Conservation (phyloP, 2,329 filamentous ascomycete species). For the Hypomyces rosellus region DNA sequence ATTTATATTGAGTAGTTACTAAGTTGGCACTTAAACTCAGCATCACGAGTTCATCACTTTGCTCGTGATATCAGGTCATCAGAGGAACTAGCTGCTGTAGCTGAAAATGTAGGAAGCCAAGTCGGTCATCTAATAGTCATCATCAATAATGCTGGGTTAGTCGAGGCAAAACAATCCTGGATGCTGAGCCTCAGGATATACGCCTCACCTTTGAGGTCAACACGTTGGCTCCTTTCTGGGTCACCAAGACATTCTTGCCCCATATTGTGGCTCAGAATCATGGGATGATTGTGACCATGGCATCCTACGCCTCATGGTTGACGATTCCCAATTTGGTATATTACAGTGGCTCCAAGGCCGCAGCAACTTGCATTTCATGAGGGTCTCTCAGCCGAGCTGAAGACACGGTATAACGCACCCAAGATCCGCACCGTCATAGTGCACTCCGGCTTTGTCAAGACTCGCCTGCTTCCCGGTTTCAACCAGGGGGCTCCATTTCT, state of each 20-base stretch:
- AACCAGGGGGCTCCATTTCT: slow-evolving; percentile 41
- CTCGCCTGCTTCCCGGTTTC: slow-evolving; percentile 40
- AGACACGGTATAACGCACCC: slow-evolving; percentile 54
- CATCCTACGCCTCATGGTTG: slow-evolving; percentile 56
- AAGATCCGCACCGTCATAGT: slow-evolving; percentile 61
- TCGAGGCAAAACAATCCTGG: slow-evolving; percentile 55
- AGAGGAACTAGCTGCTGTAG: slow-evolving; percentile 44
- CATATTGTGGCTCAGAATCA: slow-evolving; percentile 36
- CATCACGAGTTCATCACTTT: slow-evolving; percentile 57
- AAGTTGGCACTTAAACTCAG: slow-evolving; percentile 13
- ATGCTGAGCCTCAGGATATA: slow-evolving; percentile 50
- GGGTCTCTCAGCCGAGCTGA: slow-evolving; percentile 52
- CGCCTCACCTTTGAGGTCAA: slow-evolving; percentile 68
- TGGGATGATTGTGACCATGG: slow-evolving; percentile 53
- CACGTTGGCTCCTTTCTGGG: slow-evolving; percentile 59
- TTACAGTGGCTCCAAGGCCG: slow-evolving; percentile 62
- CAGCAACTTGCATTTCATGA: slow-evolving; percentile 61
- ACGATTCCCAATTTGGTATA: slow-evolving; percentile 59
- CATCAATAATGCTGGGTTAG: slow-evolving; percentile 66
- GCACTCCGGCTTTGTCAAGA: slow-evolving; percentile 42
- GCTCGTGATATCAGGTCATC: slow-evolving; percentile 62
- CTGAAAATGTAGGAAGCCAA: slow-evolving; percentile 44
- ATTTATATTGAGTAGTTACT: slow-evolving; percentile 6
- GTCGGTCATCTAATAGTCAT: slow-evolving; percentile 62
- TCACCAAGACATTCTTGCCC: slow-evolving; percentile 62